Conservation (phyloP, 331 rosid genomes). For the Quercus phellos region DNA sequence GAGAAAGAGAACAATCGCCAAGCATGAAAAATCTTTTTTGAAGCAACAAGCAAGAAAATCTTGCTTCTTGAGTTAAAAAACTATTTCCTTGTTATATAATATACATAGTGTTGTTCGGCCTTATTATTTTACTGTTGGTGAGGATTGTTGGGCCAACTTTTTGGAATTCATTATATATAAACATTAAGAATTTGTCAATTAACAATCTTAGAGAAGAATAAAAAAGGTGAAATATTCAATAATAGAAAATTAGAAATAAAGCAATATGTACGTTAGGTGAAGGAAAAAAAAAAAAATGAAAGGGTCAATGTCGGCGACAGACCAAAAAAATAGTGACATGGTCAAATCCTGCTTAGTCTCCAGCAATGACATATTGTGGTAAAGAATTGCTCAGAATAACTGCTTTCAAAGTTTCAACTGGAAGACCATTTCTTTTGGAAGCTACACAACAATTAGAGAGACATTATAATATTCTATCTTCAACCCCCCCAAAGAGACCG, state of each 20-base stretch:
- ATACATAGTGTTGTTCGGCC: neutral
- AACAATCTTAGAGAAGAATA: neutral
- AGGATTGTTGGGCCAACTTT: neutral
- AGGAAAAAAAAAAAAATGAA: neutral
- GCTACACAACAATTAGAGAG: conserved; percentile 1
- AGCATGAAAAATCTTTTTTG: too few relatives aligned
- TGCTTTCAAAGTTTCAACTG: neutral
- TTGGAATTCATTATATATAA: neutral
- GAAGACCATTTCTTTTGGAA: neutral
- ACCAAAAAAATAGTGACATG: conserved; percentile 13
- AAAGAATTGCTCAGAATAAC: neutral
- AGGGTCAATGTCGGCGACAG: conserved; percentile 38
- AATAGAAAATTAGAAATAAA: neutral
- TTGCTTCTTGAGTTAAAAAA: neutral
- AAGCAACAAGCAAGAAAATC: neutral
- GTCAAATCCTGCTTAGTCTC: conserved; percentile 39
- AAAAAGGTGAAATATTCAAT: neutral
- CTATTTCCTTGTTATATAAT: neutral
- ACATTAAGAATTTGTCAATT: neutral
- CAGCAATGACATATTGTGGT: neutral
- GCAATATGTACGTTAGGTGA: conserved; percentile 27
- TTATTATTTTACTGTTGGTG: neutral
- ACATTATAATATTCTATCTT: neutral
- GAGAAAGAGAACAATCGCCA: neutral
- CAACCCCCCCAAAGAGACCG: neutral